Evolutionary conservation across 2,329 filamentous ascomycete species (phyloP).

Genomic region (Trichophaea hybrida): DNA sequence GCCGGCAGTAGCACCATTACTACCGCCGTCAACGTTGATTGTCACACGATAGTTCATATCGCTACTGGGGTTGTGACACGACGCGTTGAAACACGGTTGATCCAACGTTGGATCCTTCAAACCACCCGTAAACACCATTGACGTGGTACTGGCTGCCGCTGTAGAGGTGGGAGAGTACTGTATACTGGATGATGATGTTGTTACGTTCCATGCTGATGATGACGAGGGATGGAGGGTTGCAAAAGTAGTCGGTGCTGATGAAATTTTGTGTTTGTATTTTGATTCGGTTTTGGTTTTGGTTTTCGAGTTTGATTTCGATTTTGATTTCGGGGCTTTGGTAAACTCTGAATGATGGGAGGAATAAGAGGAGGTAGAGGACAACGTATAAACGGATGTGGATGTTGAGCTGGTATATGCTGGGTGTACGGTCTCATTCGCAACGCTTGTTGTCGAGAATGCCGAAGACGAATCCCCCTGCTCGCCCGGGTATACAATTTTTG

Average conservation of each 20-base stretch:
- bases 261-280: background rate
- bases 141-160: background rate
- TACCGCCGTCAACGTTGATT: background rate
- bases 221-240: too few relatives aligned
- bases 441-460: background rate
- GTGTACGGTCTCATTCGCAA: background rate
- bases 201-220: too few relatives aligned
- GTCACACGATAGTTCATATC: slow-evolving; percentile 13
- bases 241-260: background rate
- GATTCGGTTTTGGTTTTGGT: background rate
- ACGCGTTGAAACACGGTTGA: slow-evolving; percentile 10
- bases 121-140: slow-evolving; percentile 3
- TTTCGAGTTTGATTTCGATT: background rate
- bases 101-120: slow-evolving; percentile 6
- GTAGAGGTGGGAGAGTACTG: background rate
- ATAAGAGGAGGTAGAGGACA: background rate
- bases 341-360: background rate
- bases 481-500: too few relatives aligned
- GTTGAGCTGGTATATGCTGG: background rate
- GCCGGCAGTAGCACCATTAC: background rate
- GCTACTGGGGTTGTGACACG: slow-evolving; percentile 10
- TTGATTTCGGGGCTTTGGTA: background rate
- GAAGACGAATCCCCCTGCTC: too few relatives aligned
- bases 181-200: background rate
- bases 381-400: background rate